These are phyloP conservation scores for Pseudogymnoascus pannorum DNA, from an alignment of 2,329 filamentous ascomycete species.

Conservation along the genomic window DNA sequence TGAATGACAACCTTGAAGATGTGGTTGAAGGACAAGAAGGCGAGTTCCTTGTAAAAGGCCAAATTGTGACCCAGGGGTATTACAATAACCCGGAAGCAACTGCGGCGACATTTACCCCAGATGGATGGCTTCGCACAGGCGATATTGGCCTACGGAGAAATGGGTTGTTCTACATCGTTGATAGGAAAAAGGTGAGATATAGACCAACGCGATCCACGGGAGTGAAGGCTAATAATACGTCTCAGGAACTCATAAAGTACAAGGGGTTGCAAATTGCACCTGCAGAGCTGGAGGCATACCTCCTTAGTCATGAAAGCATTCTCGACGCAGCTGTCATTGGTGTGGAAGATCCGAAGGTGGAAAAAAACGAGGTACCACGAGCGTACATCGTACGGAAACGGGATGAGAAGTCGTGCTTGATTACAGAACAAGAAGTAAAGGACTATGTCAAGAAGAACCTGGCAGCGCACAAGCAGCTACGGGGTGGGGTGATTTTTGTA, in stretches of 20 bases:
- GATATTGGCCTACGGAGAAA: conserved; percentile 38
- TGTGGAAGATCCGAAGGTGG: conserved; percentile 31
- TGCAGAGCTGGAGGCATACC: conserved; percentile 39
- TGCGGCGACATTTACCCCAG: conserved; percentile 21
- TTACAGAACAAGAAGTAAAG: conserved; percentile 27
- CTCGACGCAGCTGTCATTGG: conserved; percentile 41
- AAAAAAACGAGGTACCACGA: conserved; percentile 29
- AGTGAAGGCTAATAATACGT: conserved; percentile 13
- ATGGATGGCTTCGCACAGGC: conserved; percentile 32
- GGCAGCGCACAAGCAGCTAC: conserved; percentile 29
- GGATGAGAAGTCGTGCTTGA: conserved; percentile 20
- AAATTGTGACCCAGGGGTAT: conserved; percentile 33
- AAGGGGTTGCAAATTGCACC: conserved; percentile 43
- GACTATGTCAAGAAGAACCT: conserved; percentile 25
- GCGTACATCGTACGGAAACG: conserved; percentile 36
- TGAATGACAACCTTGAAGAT: conserved; percentile 47
- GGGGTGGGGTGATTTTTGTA: conserved; percentile 31
- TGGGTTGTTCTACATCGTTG: conserved; percentile 49
- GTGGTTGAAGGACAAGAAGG: conserved; percentile 34
- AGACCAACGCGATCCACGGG: conserved; percentile 23
- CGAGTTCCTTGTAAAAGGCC: conserved; percentile 16
- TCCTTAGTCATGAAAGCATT: conserved; percentile 35
- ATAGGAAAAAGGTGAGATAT: conserved; percentile 54
- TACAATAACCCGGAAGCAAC: conserved; percentile 28
- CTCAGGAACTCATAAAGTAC: conserved; percentile 41